Percentiles rank a stretch among this genome's conserved stretches.
These are phyloP conservation scores for Galeopsis tetrahit DNA, from an alignment of 257 asterid genomes.

Conservation along the genomic window DNA sequence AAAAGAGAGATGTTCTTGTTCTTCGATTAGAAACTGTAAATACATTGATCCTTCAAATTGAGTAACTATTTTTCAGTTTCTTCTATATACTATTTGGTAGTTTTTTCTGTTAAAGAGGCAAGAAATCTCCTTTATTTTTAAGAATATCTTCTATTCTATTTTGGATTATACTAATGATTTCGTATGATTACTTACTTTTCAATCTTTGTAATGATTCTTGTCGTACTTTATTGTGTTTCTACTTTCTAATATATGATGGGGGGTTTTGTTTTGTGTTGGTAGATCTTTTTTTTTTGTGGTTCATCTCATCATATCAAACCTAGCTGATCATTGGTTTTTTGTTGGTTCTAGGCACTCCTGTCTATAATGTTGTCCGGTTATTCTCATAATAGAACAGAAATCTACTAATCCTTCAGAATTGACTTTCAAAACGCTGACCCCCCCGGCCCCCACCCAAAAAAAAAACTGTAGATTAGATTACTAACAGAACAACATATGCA, in stretches of 20 bases:
- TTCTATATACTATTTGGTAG: constrained; percentile 16
- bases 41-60: constrained; percentile 30
- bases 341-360: neutral
- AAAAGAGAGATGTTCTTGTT: constrained; percentile 97
- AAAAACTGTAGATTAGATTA: neutral
- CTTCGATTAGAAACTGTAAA: constrained; percentile 95
- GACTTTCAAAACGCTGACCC: neutral
- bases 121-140: neutral
- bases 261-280: neutral
- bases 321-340: neutral
- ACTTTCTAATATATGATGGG: constrained; percentile 1
- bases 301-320: neutral
- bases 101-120: neutral
- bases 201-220: neutral
- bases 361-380: neutral
- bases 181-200: constrained; percentile 13
- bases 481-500: neutral
- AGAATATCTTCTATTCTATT: constrained; percentile 12
- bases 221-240: constrained; percentile 15
- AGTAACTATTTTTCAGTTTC: constrained; percentile 20
- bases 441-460: neutral
- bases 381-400: neutral
- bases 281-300: neutral
- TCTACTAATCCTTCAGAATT: neutral
- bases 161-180: constrained; percentile 14